A percentile compares a stretch with the other conserved stretches of the same genome.
These are phyloP conservation scores for Hypoxylon sp. DNA, from an alignment of 2,329 filamentous ascomycete genomes.

Conservation along the genomic window DNA sequence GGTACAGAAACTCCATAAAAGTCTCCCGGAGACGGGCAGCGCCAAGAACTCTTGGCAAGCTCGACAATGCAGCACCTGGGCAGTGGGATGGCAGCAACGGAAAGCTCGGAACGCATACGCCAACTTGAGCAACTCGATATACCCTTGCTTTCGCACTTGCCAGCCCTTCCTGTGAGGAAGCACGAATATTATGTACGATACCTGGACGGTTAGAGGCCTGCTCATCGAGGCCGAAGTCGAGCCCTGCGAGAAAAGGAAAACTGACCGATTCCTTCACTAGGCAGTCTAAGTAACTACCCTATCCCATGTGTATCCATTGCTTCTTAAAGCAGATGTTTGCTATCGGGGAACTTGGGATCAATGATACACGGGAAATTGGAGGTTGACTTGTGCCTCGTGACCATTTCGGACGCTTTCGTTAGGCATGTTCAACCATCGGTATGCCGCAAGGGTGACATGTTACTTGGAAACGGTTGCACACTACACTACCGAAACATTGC, in stretches of 20 bases:
- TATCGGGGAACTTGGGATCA: background rate
- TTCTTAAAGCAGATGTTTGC: slow-evolving; percentile 3
- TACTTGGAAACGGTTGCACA: slow-evolving; percentile 7
- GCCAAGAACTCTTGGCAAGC: slow-evolving; percentile 35
- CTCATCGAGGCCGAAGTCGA: background rate
- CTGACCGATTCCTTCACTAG: background rate
- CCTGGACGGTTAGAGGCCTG: slow-evolving; percentile 13
- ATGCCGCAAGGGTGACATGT: slow-evolving; percentile 17
- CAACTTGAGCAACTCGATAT: slow-evolving; percentile 13
- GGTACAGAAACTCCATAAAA: slow-evolving; percentile 16
- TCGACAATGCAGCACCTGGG: slow-evolving; percentile 13
- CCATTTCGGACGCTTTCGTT: slow-evolving; percentile 17
- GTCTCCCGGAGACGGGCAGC: slow-evolving; percentile 23
- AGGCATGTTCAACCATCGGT: slow-evolving; percentile 11
- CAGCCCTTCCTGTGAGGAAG: slow-evolving; percentile 4
- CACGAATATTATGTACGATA: slow-evolving; percentile 21
- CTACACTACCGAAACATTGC: slow-evolving; percentile 1
- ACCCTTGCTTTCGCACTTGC: slow-evolving; percentile 32
- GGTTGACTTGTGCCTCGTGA: slow-evolving; percentile 9
- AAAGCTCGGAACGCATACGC: slow-evolving; percentile 37
- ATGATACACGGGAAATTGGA: slow-evolving; percentile 8
- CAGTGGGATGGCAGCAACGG: slow-evolving; percentile 33
- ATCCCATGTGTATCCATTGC: background rate
- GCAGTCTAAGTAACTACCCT: slow-evolving; percentile 1
- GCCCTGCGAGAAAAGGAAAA: slow-evolving; percentile 5